Evolutionary conservation across 2,329 filamentous ascomycete species (phyloP), one percentile per base, ranked within the genome.

Genomic region (Rutstroemia sp.): DNA sequence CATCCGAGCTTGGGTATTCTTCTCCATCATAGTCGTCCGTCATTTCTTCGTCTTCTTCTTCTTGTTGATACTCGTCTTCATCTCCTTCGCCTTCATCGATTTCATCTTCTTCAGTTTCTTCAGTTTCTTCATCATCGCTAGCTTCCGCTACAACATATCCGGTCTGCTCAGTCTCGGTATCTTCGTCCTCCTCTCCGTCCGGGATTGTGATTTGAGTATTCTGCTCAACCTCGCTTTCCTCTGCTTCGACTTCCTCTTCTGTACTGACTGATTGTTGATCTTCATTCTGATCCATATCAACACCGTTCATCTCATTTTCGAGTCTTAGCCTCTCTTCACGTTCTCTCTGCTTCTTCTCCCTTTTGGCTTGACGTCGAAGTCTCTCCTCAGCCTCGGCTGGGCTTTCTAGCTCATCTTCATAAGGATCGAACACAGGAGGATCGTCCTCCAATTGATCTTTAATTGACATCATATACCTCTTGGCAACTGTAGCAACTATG

Each of bases 401-500:
- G 10, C 48, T 45, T 46, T 52, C 54, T 30, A 56, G n/a, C n/a
- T 52, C 54, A 21, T 23, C 23, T 3, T 52, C 55, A 57, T 68
- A 65, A 16, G 57, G 58, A 60, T 69, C 65, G 41, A 56, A 53
- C 4, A 53, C 53, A 9, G 51, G 48, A 17, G 61, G 57, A 38
- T 66, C 64, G 34, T 56, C 51, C 48, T 66, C 64, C 8, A 68
- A 47, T 49, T 65, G 61, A 56, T 67, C 64, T 54, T 60, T 65
- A 19, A 66, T 65, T 2, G 64, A 60, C 61, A 68, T 65, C 17
- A 66, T 60, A 37, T 69, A 68, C 37, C 69, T 68, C 37, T 69
- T 58, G 2, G 67, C 67, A 27, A 63, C 57, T 38, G 64, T 64
- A 30, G 66, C 57, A 21, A 69, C 52, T 34, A 69, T 67, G 19